phyloP scores from a whole-genome alignment of 1,284 basidiomycete species.

The Sparassis latifolia region DNA sequence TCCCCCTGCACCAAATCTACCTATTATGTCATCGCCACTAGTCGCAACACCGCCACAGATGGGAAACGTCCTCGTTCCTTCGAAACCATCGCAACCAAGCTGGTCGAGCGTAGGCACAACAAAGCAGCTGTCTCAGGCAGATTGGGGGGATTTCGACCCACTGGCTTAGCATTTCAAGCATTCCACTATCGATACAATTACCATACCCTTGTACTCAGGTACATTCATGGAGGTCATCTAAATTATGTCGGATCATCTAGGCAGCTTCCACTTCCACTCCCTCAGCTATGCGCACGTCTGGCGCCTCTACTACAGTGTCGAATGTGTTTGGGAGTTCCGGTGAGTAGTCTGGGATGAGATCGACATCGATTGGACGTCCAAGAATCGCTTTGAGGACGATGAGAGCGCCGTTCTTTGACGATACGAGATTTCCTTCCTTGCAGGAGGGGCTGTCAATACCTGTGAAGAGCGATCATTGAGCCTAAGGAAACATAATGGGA shows the following conservation, averaged over 20 bases:
- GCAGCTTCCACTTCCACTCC: constrained; percentile 45
- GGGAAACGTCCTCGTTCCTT: constrained; percentile 50
- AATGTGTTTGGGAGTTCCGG: constrained; percentile 15
- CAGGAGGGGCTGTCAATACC: constrained; percentile 61
- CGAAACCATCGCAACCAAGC: constrained; percentile 45
- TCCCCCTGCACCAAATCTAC: constrained; percentile 16
- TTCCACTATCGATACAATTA: too few relatives aligned
- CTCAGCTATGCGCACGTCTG: constrained; percentile 38
- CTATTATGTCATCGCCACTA: constrained; percentile 28
- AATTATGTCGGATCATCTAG: constrained; percentile 3
- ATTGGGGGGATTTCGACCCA: constrained; percentile 80
- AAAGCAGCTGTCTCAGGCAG: constrained; percentile 51
- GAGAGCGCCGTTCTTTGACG: constrained; percentile 68
- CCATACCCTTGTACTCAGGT: neutral
- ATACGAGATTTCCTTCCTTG: constrained; percentile 60
- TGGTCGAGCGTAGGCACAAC: constrained; percentile 30
- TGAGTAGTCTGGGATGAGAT: constrained; percentile 30
- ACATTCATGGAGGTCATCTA: neutral
- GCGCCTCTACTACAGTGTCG: constrained; percentile 51
- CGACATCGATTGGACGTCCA: constrained; percentile 41
- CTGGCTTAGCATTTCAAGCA: constrained; percentile 31
- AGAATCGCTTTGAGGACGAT: constrained; percentile 61
- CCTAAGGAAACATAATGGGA: neutral
- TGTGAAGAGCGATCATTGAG: constrained; percentile 20
- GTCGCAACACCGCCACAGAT: constrained; percentile 36